These are phyloP conservation scores for Buxus sempervirens DNA, from an alignment of 164 flowering plant species.

Conservation along the genomic window DNA sequence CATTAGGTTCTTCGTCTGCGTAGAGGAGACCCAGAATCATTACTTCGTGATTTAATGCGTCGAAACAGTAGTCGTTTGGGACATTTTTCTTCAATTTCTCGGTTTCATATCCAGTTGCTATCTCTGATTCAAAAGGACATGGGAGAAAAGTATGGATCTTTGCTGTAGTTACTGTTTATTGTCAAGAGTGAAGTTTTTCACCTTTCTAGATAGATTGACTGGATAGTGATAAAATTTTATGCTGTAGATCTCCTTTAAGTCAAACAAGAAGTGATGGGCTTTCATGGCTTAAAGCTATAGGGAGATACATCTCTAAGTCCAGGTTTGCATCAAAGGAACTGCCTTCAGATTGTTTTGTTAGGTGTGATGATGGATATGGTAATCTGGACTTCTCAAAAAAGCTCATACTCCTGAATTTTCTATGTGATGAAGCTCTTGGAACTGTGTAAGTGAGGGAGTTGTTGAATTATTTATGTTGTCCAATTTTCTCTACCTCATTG, in stretches of 20 bases:
- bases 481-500: neutral
- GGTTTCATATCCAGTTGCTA: constrained; percentile 52
- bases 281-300: constrained; percentile 62
- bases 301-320: constrained; percentile 48
- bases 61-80: constrained; percentile 39
- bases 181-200: neutral
- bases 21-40: constrained; percentile 58
- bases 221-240: neutral
- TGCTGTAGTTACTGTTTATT: neutral
- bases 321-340: constrained; percentile 29
- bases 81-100: constrained; percentile 36
- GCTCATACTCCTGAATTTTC: constrained; percentile 58
- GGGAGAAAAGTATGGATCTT: constrained; percentile 45
- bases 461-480: neutral
- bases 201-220: too few species aligned
- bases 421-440: constrained; percentile 78
- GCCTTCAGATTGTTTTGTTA: constrained; percentile 27
- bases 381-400: constrained; percentile 47
- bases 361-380: constrained; percentile 40
- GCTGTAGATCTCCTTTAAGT: constrained; percentile 35
- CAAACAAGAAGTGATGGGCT: constrained; percentile 26
- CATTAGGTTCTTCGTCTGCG: constrained; percentile 56
- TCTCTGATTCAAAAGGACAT: constrained; percentile 44
- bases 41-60: constrained; percentile 53
- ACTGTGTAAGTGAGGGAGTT: constrained; percentile 51